phyloP scores from a whole-genome alignment of 768 basidiomycete species.

The Psilocybe azurescens region DNA sequence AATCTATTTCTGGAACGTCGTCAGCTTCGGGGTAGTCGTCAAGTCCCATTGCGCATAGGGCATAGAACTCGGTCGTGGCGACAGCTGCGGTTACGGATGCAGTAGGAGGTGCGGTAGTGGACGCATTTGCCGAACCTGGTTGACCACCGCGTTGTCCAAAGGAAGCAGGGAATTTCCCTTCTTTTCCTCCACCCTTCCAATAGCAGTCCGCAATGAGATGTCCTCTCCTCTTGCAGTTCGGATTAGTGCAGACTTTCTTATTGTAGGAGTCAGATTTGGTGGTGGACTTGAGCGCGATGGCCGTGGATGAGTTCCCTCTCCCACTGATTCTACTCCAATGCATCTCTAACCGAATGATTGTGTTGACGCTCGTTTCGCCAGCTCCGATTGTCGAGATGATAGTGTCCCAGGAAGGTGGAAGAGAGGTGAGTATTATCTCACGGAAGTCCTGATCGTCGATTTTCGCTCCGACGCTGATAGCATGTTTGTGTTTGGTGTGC shows the following conservation, averaged over 20 bases:
- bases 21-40: no score
- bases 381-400: slow-evolving; percentile 21
- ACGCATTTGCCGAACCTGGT: not conserved
- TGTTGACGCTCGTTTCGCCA: slow-evolving; percentile 11
- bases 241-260: slow-evolving; percentile 18
- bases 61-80: not conserved
- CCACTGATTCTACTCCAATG: slow-evolving; percentile 13
- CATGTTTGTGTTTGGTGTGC: slow-evolving; percentile 16
- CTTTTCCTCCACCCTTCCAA: slow-evolving; percentile 39
- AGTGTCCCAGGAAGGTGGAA: slow-evolving; percentile 27
- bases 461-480: slow-evolving; percentile 17
- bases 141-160: slow-evolving; percentile 18
- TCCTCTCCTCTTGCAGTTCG: slow-evolving; percentile 26
- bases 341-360: slow-evolving; percentile 12
- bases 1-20: no score
- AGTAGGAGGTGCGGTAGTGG: not conserved
- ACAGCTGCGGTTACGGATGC: not conserved
- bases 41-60: no score
- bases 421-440: slow-evolving; percentile 22
- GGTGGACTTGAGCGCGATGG: slow-evolving; percentile 3
- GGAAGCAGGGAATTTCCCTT: slow-evolving; percentile 35
- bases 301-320: not conserved
- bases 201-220: slow-evolving; percentile 35
- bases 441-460: slow-evolving; percentile 24
- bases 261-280: not conserved